These are phyloP conservation scores for Penicillium angulare DNA, from an alignment of 495 filamentous ascomycete genomes.

Conservation along the genomic window DNA sequence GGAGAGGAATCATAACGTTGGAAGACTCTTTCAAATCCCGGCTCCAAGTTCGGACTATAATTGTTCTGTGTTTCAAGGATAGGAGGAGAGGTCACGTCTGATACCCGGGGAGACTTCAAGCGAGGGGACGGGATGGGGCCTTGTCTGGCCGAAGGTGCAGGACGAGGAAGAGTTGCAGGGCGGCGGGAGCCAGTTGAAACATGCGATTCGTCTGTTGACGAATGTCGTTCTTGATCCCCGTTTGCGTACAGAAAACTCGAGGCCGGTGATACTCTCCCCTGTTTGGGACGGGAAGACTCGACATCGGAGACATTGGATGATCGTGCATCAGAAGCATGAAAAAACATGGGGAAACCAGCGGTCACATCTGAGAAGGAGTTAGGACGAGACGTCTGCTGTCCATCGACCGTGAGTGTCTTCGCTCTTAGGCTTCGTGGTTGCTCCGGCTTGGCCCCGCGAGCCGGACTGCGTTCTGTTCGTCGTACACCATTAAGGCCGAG, in stretches of 20 bases:
- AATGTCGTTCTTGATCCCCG: conserved; percentile 40
- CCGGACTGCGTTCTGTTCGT: conserved; percentile 39
- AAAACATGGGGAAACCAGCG: conserved; percentile 60
- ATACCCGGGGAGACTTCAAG: conserved; percentile 39
- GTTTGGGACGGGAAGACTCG: conserved; percentile 6
- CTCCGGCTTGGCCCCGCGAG: conserved; percentile 34
- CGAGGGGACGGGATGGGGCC: conserved; percentile 38
- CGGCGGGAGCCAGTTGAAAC: conserved; percentile 23
- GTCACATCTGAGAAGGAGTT: conserved; percentile 33
- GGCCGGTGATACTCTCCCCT: conserved; percentile 29
- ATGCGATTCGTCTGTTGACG: conserved; percentile 20
- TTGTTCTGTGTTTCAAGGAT: conserved; percentile 17
- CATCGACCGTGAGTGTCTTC: conserved; percentile 36
- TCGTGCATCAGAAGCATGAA: conserved; percentile 55
- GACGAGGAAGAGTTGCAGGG: conserved; percentile 38
- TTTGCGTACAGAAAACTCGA: conserved; percentile 61
- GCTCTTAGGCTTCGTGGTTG: conserved; percentile 31
- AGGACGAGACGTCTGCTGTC: conserved; percentile 26
- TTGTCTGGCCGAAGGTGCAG: conserved; percentile 26
- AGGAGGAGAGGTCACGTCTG: conserved; percentile 25
- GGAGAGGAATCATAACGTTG: conserved; percentile 22
- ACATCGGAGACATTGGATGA: conserved; percentile 12
- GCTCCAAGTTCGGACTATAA: conserved; percentile 6
- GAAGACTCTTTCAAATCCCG: conserved; percentile 13
- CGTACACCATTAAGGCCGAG: conserved; percentile 26